These are phyloP conservation scores for Schizosaccharomyces japonicus DNA, from an alignment of 805 yeast genomes.

Conservation along the genomic window DNA sequence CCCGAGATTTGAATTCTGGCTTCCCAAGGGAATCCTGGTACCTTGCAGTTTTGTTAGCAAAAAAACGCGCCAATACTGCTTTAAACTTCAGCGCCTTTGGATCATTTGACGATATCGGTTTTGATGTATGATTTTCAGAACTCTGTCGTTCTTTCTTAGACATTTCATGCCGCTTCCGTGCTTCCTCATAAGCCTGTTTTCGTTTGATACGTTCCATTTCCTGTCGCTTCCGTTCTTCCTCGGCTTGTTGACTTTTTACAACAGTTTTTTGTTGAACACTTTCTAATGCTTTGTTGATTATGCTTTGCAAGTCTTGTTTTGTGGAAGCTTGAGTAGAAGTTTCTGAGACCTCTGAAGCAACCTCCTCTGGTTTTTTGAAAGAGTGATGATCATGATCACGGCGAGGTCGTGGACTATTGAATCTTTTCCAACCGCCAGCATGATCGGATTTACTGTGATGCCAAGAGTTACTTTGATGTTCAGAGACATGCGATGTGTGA, in stretches of 20 bases:
- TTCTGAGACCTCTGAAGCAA: too few species aligned
- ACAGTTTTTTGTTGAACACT: conserved; percentile 17
- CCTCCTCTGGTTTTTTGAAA: too few species aligned
- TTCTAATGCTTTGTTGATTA: conserved; percentile 20
- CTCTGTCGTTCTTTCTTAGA: not conserved
- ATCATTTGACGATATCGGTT: not conserved
- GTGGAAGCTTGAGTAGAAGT: conserved; percentile 1
- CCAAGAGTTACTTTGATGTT: too few species aligned
- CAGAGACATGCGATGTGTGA: not conserved
- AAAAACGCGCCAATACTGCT: not conserved
- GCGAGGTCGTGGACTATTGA: too few species aligned
- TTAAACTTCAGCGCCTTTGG: not conserved
- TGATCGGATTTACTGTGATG: too few species aligned
- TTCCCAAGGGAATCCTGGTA: conserved; percentile 25
- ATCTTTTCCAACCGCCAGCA: too few species aligned
- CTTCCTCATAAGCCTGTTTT: not conserved
- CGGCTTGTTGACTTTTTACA: conserved; percentile 10
- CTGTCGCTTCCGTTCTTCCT: conserved; percentile 5
- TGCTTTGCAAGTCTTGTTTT: conserved; percentile 15
- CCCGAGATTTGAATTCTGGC: conserved; percentile 51
- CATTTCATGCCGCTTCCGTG: not conserved
- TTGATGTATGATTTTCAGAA: not conserved
- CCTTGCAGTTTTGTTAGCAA: conserved; percentile 1
- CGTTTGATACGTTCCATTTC: conserved; percentile 2
- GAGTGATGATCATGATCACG: too few species aligned